Evolutionary conservation across 1,139 yeast genomes (phyloP).

Genomic region (Kluyveromyces marxianus): DNA sequence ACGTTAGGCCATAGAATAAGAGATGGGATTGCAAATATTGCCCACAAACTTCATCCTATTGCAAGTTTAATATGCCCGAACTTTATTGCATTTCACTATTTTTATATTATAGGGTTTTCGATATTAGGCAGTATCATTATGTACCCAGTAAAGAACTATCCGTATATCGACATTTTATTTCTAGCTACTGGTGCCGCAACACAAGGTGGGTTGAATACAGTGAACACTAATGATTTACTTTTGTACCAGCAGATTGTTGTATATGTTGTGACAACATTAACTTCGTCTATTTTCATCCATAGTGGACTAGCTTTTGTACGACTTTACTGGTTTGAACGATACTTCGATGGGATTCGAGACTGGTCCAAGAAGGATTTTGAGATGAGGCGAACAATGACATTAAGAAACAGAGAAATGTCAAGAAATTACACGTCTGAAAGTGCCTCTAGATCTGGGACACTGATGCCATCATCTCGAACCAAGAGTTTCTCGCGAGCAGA

Average conservation of each 20-base stretch:
- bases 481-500: conserved; percentile 5
- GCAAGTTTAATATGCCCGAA: conserved; percentile 53
- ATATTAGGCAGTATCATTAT: conserved; percentile 65
- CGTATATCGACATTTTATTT: conserved; percentile 75
- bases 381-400: conserved; percentile 73
- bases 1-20: conserved; percentile 34
- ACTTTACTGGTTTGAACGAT: conserved; percentile 81
- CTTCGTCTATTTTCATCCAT: conserved; percentile 89
- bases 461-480: not conserved
- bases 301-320: conserved; percentile 73
- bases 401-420: conserved; percentile 37
- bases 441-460: not conserved
- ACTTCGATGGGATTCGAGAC: conserved; percentile 74
- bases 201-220: conserved; percentile 86
- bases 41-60: conserved; percentile 38
- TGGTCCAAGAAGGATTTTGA: conserved; percentile 66
- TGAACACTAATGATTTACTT: conserved; percentile 51
- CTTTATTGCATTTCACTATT: conserved; percentile 74
- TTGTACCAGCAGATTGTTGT: conserved; percentile 73
- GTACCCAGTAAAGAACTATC: conserved; percentile 60
- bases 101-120: conserved; percentile 46
- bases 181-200: conserved; percentile 71
- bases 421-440: conserved; percentile 35
- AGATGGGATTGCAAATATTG: conserved; percentile 30
- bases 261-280: conserved; percentile 51